Conservation (phyloP, 208 protist species). For the Balamuthia mandrillaris region DNA sequence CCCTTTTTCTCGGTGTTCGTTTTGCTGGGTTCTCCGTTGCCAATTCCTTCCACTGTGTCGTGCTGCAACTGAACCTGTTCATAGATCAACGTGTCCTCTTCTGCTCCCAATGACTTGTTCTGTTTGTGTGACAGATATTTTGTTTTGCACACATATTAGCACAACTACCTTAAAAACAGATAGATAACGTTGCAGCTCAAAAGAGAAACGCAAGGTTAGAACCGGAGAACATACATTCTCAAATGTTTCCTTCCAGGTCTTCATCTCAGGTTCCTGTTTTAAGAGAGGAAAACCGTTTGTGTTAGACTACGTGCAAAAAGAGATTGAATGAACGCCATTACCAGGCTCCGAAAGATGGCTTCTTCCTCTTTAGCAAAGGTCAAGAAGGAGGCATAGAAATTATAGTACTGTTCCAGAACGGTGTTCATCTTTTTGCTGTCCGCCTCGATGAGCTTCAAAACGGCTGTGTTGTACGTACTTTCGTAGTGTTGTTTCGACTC, state of each 20-base stretch:
- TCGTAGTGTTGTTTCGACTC: slow-evolving; percentile 32
- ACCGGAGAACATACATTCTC: background rate
- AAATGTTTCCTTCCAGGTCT: background rate
- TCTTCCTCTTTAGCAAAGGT: background rate
- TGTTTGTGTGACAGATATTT: no score
- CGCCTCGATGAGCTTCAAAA: slow-evolving; percentile 19
- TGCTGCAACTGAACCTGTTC: no score
- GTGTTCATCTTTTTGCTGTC: slow-evolving; percentile 24
- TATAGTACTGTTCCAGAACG: background rate
- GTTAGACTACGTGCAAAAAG: background rate
- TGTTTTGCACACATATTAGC: no score
- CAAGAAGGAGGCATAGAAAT: background rate
- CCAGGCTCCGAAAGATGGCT: background rate
- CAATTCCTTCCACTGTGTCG: no score
- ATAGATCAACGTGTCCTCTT: no score
- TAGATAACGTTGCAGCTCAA: no score
- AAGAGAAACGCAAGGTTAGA: background rate
- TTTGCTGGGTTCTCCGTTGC: no score
- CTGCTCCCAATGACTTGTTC: no score
- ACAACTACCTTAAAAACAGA: no score
- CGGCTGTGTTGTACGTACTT: slow-evolving; percentile 2
- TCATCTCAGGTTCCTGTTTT: background rate
- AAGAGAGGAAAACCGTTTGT: background rate
- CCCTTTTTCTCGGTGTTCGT: slow-evolving; percentile 9
- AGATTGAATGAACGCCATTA: background rate